Evolutionary conservation across 352 stramenopile species (phyloP).

Genomic region (Globisporangium apiculatum): DNA sequence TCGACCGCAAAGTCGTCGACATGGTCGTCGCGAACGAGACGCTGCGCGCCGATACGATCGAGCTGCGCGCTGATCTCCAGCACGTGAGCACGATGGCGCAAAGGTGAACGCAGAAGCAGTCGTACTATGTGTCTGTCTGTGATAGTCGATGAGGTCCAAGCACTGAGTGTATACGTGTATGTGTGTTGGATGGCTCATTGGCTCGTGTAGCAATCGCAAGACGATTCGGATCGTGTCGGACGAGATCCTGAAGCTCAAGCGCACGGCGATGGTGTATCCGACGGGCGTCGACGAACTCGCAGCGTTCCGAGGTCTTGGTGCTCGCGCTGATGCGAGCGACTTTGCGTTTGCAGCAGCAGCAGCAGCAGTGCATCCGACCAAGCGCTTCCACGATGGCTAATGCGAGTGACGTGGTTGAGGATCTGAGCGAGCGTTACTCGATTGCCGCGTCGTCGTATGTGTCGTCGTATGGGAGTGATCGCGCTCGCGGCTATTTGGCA

Average conservation of each 20-base stretch:
- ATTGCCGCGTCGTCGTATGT: background rate
- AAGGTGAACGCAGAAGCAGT: constrained; percentile 5
- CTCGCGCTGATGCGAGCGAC: background rate
- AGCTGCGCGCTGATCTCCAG: constrained; percentile 26
- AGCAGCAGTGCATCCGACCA: constrained; percentile 1
- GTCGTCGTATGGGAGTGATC: background rate
- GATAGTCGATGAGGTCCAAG: background rate
- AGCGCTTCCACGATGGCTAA: background rate
- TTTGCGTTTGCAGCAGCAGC: background rate
- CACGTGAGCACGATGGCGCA: constrained; percentile 7
- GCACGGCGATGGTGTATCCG: constrained; percentile 10
- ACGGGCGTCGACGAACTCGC: constrained; percentile 9
- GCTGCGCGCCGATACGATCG: constrained; percentile 30
- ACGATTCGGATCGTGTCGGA: constrained; percentile 34
- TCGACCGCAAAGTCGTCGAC: constrained; percentile 33
- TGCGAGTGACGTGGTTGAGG: too few species aligned
- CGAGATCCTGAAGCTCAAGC: constrained; percentile 45
- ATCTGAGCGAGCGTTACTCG: too few species aligned
- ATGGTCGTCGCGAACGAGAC: constrained; percentile 35
- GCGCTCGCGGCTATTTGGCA: background rate
- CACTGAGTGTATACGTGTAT: background rate
- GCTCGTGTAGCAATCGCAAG: constrained; percentile 28
- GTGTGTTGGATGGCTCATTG: too few species aligned
- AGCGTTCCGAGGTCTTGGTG: background rate
- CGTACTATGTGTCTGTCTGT: background rate